Evolutionary conservation across 2,329 filamentous ascomycete species (phyloP), one percentile per base, ranked within the genome.

Genomic region (Chaetomiaceae sp.): DNA sequence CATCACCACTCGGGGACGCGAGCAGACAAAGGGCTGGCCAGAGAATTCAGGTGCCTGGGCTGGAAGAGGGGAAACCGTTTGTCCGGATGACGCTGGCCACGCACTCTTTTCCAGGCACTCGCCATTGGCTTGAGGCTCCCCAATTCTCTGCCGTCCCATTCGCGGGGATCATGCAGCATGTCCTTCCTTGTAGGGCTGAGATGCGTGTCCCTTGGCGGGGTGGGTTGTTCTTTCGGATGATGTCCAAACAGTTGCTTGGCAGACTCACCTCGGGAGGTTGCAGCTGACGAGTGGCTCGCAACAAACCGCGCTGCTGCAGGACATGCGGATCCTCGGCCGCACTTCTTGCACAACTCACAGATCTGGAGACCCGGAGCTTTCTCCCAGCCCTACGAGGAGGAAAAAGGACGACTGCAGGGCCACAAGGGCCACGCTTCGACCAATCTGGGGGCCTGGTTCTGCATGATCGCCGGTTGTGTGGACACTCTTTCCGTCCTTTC

Each of bases 51-150:
- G n/a, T 55, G 56, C 56, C 56, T 58, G 40, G 31, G 23, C 31
- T 11, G 38, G 45, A 39, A 48, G 9, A 45, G 38, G 43, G 23
- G 45, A 25, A 22, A 8, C 20, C 4, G 20, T 34, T 37, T 31
- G 25, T 27, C 25, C 25, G 14, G 9, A 31, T 6, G 9, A 46
- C 46, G 29, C 12, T 20, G 52, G 52, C 52, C 46, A 25, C 38
- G 48, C 54, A 52, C 49, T 51, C 17, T 33, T 47, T 17, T 34
- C 39, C 44, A 36, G 45, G 38, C 50, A 51, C 23, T 44, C 14
- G 40, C 47, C n/a, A 45, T 56, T 48, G 40, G 27, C 33, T 50
- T 48, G 54, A 61, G 59, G 59, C 59, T 59, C 56, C 57, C 56
- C 12, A 48, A 47, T 59, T 60, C 54, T 59, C 51, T 51, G 45